phyloP scores from a whole-genome alignment of 345 rosid genomes.

The Orychophragmus violaceus region DNA sequence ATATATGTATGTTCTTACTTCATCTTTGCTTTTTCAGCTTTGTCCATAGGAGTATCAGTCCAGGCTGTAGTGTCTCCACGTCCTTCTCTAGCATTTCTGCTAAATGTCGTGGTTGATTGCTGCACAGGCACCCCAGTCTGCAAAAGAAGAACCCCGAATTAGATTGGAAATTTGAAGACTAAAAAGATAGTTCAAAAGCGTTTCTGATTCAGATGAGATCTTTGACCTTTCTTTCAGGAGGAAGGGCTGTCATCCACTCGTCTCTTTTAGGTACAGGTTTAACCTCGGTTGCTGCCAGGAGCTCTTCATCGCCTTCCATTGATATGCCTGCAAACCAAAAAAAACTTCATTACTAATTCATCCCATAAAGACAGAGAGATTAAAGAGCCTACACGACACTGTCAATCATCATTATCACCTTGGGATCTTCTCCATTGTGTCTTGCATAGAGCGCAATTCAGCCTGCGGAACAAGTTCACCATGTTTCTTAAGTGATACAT shows the following conservation, averaged over 20 bases:
- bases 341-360: background rate
- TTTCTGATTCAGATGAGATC: background rate
- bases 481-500: background rate
- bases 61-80: slow-evolving; percentile 85
- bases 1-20: slow-evolving; percentile 38
- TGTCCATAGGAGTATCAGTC: slow-evolving; percentile 87
- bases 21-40: slow-evolving; percentile 84
- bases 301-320: slow-evolving; percentile 95
- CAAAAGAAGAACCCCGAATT: slow-evolving; percentile 13
- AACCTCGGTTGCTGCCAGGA: slow-evolving; percentile 61
- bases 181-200: background rate
- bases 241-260: slow-evolving; percentile 97
- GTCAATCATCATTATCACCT: slow-evolving; percentile 37
- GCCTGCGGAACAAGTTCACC: slow-evolving; percentile 35
- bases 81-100: slow-evolving; percentile 63
- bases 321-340: slow-evolving; percentile 57
- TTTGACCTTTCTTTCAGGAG: slow-evolving; percentile 83
- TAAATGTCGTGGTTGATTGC: slow-evolving; percentile 52
- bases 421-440: slow-evolving; percentile 90
- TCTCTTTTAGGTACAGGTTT: slow-evolving; percentile 67
- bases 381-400: background rate
- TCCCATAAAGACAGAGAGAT: background rate
- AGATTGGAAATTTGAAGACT: background rate
- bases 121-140: slow-evolving; percentile 80
- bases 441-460: slow-evolving; percentile 79